These are phyloP conservation scores for Fusarium papillatum DNA, from an alignment of 2,329 filamentous ascomycete species.

Conservation along the genomic window DNA sequence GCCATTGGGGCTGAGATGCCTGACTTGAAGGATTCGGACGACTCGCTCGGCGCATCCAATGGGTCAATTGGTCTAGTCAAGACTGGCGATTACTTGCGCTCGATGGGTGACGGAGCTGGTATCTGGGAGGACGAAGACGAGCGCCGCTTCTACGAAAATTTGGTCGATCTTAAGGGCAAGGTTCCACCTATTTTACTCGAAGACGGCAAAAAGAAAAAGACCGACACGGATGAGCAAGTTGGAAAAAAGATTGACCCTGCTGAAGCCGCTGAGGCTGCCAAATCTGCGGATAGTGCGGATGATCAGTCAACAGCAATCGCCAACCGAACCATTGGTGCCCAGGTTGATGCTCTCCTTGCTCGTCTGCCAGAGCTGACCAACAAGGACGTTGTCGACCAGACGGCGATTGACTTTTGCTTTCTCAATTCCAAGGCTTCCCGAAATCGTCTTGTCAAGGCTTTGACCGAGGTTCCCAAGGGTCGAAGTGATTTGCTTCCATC, in stretches of 20 bases:
- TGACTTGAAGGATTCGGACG: constrained; percentile 87
- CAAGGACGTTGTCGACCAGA: constrained; percentile 92
- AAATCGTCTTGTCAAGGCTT: constrained; percentile 91
- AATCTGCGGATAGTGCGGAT: constrained; percentile 70
- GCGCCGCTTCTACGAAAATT: constrained; percentile 96
- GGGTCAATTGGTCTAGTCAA: constrained; percentile 94
- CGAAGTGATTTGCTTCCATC: constrained; percentile 90
- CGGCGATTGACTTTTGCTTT: constrained; percentile 97
- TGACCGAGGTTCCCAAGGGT: constrained; percentile 96
- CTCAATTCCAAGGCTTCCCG: constrained; percentile 98
- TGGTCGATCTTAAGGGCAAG: constrained; percentile 95
- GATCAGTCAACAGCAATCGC: constrained; percentile 95
- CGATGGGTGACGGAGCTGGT: constrained; percentile 89
- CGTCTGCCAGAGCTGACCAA: constrained; percentile 92
- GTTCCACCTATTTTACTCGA: constrained; percentile 95
- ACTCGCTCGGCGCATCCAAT: constrained; percentile 73
- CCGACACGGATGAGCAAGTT: constrained; percentile 83
- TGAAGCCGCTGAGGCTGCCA: constrained; percentile 64
- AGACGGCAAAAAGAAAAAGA: constrained; percentile 94
- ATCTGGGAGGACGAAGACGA: constrained; percentile 99
- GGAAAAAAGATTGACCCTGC: constrained; percentile 78
- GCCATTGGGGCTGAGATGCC: constrained; percentile 93
- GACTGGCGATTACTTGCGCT: constrained; percentile 91
- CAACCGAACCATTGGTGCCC: constrained; percentile 97
- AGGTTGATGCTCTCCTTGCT: constrained; percentile 91